Evolutionary conservation across 2,329 filamentous ascomycete genomes (phyloP).

Genomic region (Penicillium sp.): DNA sequence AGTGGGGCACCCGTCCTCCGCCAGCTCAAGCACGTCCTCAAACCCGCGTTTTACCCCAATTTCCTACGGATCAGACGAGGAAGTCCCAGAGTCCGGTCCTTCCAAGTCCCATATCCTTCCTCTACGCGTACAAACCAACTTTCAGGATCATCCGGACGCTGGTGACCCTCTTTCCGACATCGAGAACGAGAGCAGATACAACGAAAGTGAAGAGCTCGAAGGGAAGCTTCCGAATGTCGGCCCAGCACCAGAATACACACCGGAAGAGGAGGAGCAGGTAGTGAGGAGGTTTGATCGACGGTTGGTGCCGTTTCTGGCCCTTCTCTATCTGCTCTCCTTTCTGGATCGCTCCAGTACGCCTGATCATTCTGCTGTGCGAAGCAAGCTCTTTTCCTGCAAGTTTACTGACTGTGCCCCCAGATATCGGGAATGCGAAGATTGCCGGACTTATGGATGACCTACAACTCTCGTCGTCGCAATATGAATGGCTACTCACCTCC

Average conservation of each 20-base stretch:
- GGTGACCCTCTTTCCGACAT: conserved; percentile 24
- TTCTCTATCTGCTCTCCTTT: conserved; percentile 83
- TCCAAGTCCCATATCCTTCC: conserved; percentile 21
- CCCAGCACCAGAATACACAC: conserved; percentile 39
- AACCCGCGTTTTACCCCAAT: conserved; percentile 36
- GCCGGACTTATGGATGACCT: conserved; percentile 60
- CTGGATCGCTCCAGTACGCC: conserved; percentile 78
- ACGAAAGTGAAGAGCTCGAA: conserved; percentile 29
- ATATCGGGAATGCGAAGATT: conserved; percentile 65
- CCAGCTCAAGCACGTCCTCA: conserved; percentile 27
- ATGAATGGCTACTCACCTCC: conserved; percentile 63
- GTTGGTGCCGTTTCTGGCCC: conserved; percentile 76
- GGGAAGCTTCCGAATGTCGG: conserved; percentile 10
- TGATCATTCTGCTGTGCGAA: background rate
- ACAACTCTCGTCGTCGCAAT: conserved; percentile 56
- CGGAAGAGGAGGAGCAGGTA: conserved; percentile 72
- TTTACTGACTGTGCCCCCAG: conserved; percentile 31
- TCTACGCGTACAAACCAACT: conserved; percentile 39
- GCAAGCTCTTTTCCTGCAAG: background rate
- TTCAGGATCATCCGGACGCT: conserved; percentile 21
- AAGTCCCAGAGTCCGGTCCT: conserved; percentile 13
- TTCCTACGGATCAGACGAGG: conserved; percentile 35
- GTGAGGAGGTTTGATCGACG: conserved; percentile 74
- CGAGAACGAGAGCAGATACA: conserved; percentile 30
- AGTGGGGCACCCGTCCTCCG: conserved; percentile 29